Evolutionary conservation across 805 yeast species (phyloP).

Genomic region (Lipomyces kockii): DNA sequence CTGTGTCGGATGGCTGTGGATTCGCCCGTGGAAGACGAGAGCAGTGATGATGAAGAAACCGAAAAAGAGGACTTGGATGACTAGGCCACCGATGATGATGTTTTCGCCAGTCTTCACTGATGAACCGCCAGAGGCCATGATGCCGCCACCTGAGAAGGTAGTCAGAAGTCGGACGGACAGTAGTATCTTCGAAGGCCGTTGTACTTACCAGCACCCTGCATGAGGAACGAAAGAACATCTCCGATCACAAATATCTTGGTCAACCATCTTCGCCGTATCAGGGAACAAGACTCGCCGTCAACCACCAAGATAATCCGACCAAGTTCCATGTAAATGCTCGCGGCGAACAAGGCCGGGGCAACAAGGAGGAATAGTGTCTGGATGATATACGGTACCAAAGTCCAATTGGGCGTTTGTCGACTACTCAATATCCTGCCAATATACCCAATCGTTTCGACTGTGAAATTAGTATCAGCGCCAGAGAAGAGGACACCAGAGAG

Average conservation of each 20-base stretch:
- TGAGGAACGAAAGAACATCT: constrained; percentile 39
- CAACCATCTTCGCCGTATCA: constrained; percentile 30
- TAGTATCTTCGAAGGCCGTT: constrained; percentile 18
- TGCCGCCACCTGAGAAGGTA: constrained; percentile 35
- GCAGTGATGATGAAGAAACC: constrained; percentile 42
- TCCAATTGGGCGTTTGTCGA: not conserved
- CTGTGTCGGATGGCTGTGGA: constrained; percentile 2
- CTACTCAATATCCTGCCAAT: not conserved
- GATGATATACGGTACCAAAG: constrained; percentile 20
- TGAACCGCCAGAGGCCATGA: constrained; percentile 4
- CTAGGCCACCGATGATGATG: constrained; percentile 44
- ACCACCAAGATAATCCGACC: constrained; percentile 33
- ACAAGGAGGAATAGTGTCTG: constrained; percentile 37
- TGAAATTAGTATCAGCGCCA: not conserved
- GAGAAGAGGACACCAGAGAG: not conserved
- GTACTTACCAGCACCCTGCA: constrained; percentile 39
- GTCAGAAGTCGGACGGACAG: constrained; percentile 10
- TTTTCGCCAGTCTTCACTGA: constrained; percentile 34
- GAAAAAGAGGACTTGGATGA: constrained; percentile 45
- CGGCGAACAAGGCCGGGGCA: constrained; percentile 41
- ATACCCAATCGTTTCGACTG: constrained; percentile 17
- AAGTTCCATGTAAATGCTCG: constrained; percentile 39
- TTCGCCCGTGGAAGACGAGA: constrained; percentile 28
- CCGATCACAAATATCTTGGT: constrained; percentile 39
- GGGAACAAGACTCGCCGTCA: constrained; percentile 24